Evolutionary conservation across 345 rosid species (phyloP).

Genomic region (Brassica carinata): DNA sequence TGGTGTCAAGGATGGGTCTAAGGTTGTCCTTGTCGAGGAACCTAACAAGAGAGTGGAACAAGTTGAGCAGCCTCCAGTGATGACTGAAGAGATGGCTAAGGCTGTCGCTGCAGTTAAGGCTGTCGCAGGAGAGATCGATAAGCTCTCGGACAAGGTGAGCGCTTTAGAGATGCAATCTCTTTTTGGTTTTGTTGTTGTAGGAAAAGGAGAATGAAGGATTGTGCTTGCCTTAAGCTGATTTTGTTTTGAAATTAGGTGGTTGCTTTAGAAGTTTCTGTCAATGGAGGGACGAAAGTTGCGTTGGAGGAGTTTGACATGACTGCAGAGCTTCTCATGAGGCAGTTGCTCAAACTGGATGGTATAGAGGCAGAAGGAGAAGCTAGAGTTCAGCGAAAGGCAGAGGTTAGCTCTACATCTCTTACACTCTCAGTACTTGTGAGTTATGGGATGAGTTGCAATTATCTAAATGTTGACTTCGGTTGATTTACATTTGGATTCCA

Average conservation of each 20-base stretch:
- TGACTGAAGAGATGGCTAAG: constrained; percentile 47
- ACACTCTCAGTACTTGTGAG: neutral
- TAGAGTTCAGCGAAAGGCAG: constrained; percentile 74
- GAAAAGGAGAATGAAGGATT: neutral
- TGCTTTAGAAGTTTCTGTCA: constrained; percentile 69
- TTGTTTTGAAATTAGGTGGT: constrained; percentile 48
- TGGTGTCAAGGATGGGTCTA: constrained; percentile 73
- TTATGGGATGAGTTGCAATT: neutral
- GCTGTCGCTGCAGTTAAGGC: constrained; percentile 57
- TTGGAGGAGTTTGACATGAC: constrained; percentile 61
- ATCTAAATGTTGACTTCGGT: neutral
- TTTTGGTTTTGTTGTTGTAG: neutral
- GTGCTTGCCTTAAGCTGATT: neutral
- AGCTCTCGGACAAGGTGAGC: constrained; percentile 76
- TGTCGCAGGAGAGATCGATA: constrained; percentile 64
- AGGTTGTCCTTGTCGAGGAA: constrained; percentile 61
- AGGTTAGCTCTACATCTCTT: constrained; percentile 52
- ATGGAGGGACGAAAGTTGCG: constrained; percentile 61
- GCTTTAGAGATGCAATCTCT: neutral
- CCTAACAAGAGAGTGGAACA: constrained; percentile 41
- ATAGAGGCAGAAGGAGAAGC: constrained; percentile 90
- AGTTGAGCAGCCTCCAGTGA: constrained; percentile 41
- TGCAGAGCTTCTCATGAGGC: constrained; percentile 86
- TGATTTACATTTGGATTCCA: neutral
- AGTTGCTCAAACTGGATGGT: constrained; percentile 77